A percentile compares a stretch with the other conserved stretches of the same genome.
phyloP scores from a whole-genome alignment of 1,284 basidiomycete genomes.

The Naganishia liquefaciens region DNA sequence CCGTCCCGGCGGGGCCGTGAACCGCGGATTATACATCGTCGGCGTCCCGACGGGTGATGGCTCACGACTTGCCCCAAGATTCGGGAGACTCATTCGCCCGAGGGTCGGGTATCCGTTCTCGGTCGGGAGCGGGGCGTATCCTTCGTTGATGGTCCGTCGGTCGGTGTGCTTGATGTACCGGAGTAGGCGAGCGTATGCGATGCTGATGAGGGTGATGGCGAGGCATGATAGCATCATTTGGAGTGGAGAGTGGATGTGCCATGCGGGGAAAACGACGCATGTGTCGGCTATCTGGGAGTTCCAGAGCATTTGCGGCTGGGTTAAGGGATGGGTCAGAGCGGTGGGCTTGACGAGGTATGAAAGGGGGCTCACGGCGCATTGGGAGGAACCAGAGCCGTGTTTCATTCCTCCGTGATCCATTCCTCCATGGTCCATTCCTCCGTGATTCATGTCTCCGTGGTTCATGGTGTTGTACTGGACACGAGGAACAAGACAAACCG shows the following conservation, averaged over 20 bases:
- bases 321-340: neutral
- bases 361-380: constrained; percentile 13
- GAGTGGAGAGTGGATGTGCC: constrained; percentile 47
- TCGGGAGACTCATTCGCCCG: constrained; percentile 9
- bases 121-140: constrained; percentile 1
- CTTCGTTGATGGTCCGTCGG: neutral
- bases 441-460: neutral
- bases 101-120: neutral
- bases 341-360: neutral
- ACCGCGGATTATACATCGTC: constrained; percentile 35
- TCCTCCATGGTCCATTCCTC: constrained; percentile 1
- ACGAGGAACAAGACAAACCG: neutral
- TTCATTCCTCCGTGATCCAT: neutral
- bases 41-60: neutral
- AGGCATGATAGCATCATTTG: constrained; percentile 52
- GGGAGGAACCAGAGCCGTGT: neutral
- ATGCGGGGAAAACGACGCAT: constrained; percentile 36
- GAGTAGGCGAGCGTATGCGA: constrained; percentile 47
- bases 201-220: constrained; percentile 41
- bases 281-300: constrained; percentile 45
- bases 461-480: neutral
- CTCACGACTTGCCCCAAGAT: constrained; percentile 4
- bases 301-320: constrained; percentile 57
- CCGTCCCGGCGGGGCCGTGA: constrained; percentile 31
- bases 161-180: constrained; percentile 44